Base-by-base conservation (phyloP, 2,329 filamentous ascomycete species). In the Anthostomella pinea region DNA sequence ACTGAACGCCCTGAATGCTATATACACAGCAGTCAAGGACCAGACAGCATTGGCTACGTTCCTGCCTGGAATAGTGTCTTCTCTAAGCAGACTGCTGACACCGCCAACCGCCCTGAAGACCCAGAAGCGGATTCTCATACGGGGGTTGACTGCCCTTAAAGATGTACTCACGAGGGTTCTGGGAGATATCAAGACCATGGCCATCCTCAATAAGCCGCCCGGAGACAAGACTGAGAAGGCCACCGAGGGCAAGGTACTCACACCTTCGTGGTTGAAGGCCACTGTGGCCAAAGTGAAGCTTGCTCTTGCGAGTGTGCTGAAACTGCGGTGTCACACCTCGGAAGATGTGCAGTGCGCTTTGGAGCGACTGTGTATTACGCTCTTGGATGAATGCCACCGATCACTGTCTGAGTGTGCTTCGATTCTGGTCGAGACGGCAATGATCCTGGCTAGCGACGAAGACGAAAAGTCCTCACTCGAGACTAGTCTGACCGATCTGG, bases 21-120 rank as follows among this genome's bases (percentile, higher is more conserved):
- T 93, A 6, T 77, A 81, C 46, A 54, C 60, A 6, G 77, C 79
- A 15, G 72, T 95, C 27, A 79, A 75, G 34, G 84, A 93, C 52
- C 76, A 75, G 30, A 75, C 85, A n/a, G 79, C 86, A 3, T 68
- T 95, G 38, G 87, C 88, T 8, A 90, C 79, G 43, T 93, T 98
- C 54, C 71, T 97, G 26, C 93, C 94, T 0, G 88, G 90, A 8
- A 87, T 87, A 0, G 78, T 95, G 0, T 97, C 93, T 3, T 79
- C 81, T 1, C 67, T 98, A 16, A 82, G 85, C 2, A 90, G 84
- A 53, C 68, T 88, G 1, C 65, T 95, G 33, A 83, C 85, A 4
- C 79, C 80, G 1, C 85, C 82, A 1, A 77, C 75, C 25, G 72
- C 75, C 8, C 65, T 70, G 28, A 79, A 74, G 49, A 62, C 59